phyloP scores from a whole-genome alignment of 495 filamentous ascomycete species.

The Penicillium taxi region DNA sequence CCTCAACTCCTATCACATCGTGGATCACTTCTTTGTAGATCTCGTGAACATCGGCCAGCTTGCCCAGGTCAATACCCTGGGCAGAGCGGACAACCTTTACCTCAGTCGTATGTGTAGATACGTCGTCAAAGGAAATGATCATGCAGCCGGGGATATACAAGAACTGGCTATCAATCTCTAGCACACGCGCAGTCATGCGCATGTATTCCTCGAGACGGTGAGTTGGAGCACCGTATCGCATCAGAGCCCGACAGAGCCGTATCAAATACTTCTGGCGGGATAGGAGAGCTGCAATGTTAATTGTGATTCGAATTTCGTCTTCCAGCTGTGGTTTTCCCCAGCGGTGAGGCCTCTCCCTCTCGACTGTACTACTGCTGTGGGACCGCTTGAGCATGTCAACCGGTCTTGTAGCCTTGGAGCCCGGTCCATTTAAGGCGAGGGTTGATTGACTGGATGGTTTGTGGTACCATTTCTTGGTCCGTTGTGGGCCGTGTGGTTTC shows the following conservation, averaged over 20 bases:
- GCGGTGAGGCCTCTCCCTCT: slow-evolving; percentile 37
- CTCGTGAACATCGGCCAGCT: slow-evolving; percentile 74
- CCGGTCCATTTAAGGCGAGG: slow-evolving; percentile 40
- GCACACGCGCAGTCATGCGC: slow-evolving; percentile 78
- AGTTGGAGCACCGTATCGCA: slow-evolving; percentile 75
- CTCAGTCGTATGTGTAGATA: slow-evolving; percentile 81
- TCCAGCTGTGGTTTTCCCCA: slow-evolving; percentile 38
- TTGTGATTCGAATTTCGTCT: slow-evolving; percentile 74
- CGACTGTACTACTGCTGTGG: slow-evolving; percentile 31
- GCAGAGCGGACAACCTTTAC: slow-evolving; percentile 73
- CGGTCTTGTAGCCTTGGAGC: slow-evolving; percentile 29
- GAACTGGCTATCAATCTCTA: slow-evolving; percentile 88
- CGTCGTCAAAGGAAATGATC: slow-evolving; percentile 92
- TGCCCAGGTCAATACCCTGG: slow-evolving; percentile 79
- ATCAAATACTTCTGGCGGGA: slow-evolving; percentile 76
- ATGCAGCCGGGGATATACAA: slow-evolving; percentile 90
- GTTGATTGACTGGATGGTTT: slow-evolving; percentile 44
- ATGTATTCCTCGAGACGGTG: slow-evolving; percentile 80
- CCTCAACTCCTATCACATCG: slow-evolving; percentile 75
- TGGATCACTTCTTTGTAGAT: slow-evolving; percentile 93
- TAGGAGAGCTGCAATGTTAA: slow-evolving; percentile 81
- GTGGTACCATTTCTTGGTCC: slow-evolving; percentile 57
- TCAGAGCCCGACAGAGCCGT: slow-evolving; percentile 77
- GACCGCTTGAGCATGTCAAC: slow-evolving; percentile 40
- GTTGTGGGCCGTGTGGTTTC: slow-evolving; percentile 28